Conservation (phyloP, 352 stramenopile genomes). For the Globisporangium solare region DNA sequence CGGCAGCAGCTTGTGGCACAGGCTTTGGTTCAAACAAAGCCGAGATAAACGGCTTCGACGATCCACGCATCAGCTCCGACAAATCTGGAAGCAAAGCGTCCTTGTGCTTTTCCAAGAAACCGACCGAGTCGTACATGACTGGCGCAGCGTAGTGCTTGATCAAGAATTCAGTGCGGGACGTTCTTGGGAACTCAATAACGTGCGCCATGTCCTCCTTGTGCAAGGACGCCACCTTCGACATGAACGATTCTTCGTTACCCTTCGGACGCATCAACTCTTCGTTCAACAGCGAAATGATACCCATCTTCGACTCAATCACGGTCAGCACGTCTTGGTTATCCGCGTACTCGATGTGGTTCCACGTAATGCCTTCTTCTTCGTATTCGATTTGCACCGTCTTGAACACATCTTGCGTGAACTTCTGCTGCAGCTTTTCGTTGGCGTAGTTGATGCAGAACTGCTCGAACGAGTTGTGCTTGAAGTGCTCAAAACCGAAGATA, state of each 20-base stretch:
- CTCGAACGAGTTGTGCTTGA: conserved; percentile 92
- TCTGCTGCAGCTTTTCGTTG: conserved; percentile 81
- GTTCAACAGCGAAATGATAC: conserved; percentile 88
- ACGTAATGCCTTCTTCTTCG: conserved; percentile 91
- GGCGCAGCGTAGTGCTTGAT: conserved; percentile 94
- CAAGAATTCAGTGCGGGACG: conserved; percentile 88
- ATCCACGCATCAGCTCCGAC: conserved; percentile 83
- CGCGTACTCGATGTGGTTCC: conserved; percentile 89
- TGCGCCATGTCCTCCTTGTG: conserved; percentile 84
- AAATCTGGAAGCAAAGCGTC: conserved; percentile 93
- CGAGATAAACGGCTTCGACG: conserved; percentile 60
- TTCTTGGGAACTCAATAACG: conserved; percentile 81
- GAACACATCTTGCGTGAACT: conserved; percentile 89
- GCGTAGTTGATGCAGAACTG: conserved; percentile 85
- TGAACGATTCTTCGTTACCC: conserved; percentile 80
- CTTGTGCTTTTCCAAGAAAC: conserved; percentile 97
- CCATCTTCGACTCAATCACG: conserved; percentile 85
- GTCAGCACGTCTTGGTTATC: conserved; percentile 88
- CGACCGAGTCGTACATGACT: conserved; percentile 91
- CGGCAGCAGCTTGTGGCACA: conserved; percentile 30
- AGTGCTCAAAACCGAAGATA: conserved; percentile 99
- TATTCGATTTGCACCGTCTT: conserved; percentile 95
- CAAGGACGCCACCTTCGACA: conserved; percentile 78
- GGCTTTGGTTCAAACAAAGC: conserved; percentile 74
- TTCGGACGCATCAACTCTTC: conserved; percentile 89